Conservation (phyloP, 495 filamentous ascomycete species). For the Aspergillus panamensis region DNA sequence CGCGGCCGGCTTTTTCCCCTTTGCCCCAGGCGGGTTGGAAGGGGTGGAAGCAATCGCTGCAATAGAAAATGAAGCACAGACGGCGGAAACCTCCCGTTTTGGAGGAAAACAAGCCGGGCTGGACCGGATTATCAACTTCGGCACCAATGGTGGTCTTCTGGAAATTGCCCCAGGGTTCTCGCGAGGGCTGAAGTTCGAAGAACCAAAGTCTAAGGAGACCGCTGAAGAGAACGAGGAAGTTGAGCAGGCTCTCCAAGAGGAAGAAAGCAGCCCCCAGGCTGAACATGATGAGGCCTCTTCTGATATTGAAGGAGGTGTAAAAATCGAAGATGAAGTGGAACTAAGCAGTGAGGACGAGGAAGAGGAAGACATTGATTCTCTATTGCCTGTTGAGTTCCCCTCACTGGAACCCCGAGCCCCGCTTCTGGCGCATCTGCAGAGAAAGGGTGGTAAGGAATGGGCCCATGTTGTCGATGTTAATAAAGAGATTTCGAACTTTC, state of each 20-base stretch:
- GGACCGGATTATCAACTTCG: slow-evolving; percentile 78
- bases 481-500: slow-evolving; percentile 84
- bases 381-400: slow-evolving; percentile 92
- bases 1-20: slow-evolving; percentile 92
- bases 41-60: slow-evolving; percentile 77
- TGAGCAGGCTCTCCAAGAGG: slow-evolving; percentile 67
- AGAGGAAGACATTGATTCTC: slow-evolving; percentile 80
- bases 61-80: slow-evolving; percentile 60
- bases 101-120: slow-evolving; percentile 46
- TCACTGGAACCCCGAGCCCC: slow-evolving; percentile 79
- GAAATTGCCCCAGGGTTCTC: slow-evolving; percentile 79
- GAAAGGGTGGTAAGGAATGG: slow-evolving; percentile 81
- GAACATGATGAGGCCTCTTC: slow-evolving; percentile 30
- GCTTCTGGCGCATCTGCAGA: slow-evolving; percentile 67
- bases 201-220: slow-evolving; percentile 55
- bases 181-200: slow-evolving; percentile 71
- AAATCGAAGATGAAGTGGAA: slow-evolving; percentile 51
- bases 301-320: slow-evolving; percentile 39
- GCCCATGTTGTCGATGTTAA: slow-evolving; percentile 97
- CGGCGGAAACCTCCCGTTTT: slow-evolving; percentile 44
- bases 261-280: slow-evolving; percentile 46
- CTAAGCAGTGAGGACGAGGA: slow-evolving; percentile 40
- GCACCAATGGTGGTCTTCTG: slow-evolving; percentile 72
- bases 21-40: slow-evolving; percentile 88
- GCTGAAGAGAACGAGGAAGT: slow-evolving; percentile 64